Percentiles rank a stretch among this genome's conserved stretches.
Evolutionary conservation across 345 rosid genomes (phyloP).

Genomic region (Crucihimalaya himalaica): DNA sequence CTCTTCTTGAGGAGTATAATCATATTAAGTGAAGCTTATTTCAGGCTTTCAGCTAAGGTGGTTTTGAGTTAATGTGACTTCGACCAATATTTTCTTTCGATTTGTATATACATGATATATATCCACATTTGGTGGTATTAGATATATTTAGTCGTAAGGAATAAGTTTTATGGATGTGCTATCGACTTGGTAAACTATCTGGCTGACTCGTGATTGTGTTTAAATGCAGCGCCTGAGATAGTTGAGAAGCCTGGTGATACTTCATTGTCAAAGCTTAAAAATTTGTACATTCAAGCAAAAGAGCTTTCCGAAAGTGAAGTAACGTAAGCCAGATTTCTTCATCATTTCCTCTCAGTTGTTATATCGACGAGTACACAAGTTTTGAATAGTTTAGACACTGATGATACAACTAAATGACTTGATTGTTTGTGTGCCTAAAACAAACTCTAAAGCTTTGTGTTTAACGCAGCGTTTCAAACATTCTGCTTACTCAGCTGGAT

Average conservation of each 20-base stretch:
- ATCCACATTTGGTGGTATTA: too few species aligned
- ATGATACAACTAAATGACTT: conserved; percentile 8
- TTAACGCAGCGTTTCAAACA: conserved; percentile 55
- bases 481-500: conserved; percentile 67
- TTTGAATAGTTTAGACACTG: not conserved
- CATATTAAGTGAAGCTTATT: not conserved
- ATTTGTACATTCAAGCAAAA: conserved; percentile 65
- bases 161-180: not conserved
- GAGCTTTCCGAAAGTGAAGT: conserved; percentile 90
- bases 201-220: conserved; percentile 26
- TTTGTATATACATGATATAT: too few species aligned
- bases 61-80: conserved; percentile 4
- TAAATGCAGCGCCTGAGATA: conserved; percentile 76
- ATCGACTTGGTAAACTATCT: not conserved
- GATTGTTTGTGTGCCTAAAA: not conserved
- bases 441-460: conserved; percentile 2
- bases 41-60: conserved; percentile 1
- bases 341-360: not conserved
- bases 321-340: conserved; percentile 47
- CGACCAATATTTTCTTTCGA: not conserved
- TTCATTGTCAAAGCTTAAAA: conserved; percentile 64
- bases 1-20: not conserved
- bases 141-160: too few species aligned
- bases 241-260: conserved; percentile 90
- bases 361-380: too few species aligned